Base-by-base conservation (phyloP, 306 rosid species). In the Vigna unguiculata region DNA sequence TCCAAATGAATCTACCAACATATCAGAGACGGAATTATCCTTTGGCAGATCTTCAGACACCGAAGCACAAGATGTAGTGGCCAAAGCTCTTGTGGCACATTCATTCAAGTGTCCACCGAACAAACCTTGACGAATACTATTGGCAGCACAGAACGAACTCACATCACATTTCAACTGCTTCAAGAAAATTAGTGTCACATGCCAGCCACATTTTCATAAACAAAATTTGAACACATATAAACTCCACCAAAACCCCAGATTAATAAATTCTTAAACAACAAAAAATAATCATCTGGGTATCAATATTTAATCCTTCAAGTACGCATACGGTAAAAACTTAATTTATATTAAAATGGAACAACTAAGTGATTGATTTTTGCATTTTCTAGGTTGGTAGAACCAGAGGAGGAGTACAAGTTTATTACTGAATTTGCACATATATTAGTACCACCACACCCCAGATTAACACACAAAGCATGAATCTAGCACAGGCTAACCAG, bases 1-100 rank as follows among this genome's bases (percentile, higher is more conserved):
- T 79, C 98, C 97, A 73, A 95, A 95, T 38, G 98, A 92, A 81
- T 95, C 98, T n/a, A 92, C 59, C 67, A 95, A 77, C 97, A 95
- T 92, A 78, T 92, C 89, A 19, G 98, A 94, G 71, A 69, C 72
- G 59, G 82, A 67, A 64, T 77, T 87, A 8, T 87, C 85, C 68
- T 83, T 88, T 10, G 75, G 71, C 57, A 69, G 73, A 48, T 87
- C 86, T 60, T 88, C 92, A 7, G 86, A 63, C 20, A 82, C 74
- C 10, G 86, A 69, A 51, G 87, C 92, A 72, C 82, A 78, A 69
- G 89, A 86, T 60, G 90, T 83, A 51, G 90, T 85, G 46, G 86
- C 74, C 71, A 64, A 79, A 78, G 61, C 81, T 78, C 84, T 88
- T 24, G 82, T 65, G 11, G 71, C 40, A 81, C 72, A 86, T 41